Evolutionary conservation across 176 grass and related monocot genomes (phyloP).

Genomic region (Thalia dealbata): DNA sequence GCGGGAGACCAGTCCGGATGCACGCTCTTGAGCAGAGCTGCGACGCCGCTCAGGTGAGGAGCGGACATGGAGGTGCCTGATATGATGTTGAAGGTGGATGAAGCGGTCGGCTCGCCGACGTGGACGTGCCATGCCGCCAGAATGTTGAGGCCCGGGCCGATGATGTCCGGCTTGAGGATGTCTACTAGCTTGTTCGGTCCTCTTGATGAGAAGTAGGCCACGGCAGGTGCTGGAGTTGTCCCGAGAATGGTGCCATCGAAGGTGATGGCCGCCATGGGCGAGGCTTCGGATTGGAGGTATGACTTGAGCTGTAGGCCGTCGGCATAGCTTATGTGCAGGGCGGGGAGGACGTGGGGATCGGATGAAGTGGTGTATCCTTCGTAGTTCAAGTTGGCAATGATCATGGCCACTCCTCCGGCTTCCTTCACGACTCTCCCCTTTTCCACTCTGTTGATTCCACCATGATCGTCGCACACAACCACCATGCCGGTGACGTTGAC

Average conservation of each 20-base stretch:
- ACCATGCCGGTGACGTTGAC: constrained; percentile 10
- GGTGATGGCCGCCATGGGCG: constrained; percentile 37
- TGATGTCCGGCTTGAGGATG: constrained; percentile 27
- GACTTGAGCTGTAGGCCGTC: neutral
- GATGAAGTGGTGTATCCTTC: neutral
- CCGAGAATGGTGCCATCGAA: constrained; percentile 47
- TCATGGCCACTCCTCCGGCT: constrained; percentile 11
- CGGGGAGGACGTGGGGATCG: constrained; percentile 4
- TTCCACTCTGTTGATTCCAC: neutral
- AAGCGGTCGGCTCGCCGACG: neutral
- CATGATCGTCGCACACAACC: constrained; percentile 9
- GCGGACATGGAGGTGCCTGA: neutral
- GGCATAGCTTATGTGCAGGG: neutral
- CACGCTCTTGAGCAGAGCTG: neutral
- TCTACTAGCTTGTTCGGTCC: constrained; percentile 40
- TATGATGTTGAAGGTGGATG: neutral
- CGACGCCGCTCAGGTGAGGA: neutral
- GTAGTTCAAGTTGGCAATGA: neutral
- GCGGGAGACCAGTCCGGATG: constrained; percentile 6
- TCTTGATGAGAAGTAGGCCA: constrained; percentile 54
- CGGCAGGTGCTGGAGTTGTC: constrained; percentile 38
- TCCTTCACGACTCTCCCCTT: constrained; percentile 9
- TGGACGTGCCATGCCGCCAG: constrained; percentile 3
- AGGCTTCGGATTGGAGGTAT: neutral
- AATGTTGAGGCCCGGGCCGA: constrained; percentile 10